Evolutionary conservation across 805 yeast genomes (phyloP).

Genomic region (Yarrowia osloensis): DNA sequence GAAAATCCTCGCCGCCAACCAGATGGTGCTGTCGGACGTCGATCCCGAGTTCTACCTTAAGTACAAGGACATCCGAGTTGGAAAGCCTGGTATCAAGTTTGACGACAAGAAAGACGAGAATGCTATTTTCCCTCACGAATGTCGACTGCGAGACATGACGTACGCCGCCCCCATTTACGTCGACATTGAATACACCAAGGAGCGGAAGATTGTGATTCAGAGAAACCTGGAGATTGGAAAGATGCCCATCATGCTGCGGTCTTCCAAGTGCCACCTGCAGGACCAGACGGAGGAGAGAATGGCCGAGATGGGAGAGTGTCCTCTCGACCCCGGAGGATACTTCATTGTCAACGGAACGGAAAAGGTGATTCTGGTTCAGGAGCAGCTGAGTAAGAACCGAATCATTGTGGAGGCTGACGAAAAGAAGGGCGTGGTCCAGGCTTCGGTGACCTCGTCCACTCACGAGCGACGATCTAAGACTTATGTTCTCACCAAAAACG

Average conservation of each 20-base stretch:
- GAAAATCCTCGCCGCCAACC: slow-evolving; percentile 90
- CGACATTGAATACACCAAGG: slow-evolving; percentile 96
- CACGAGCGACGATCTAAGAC: slow-evolving; percentile 98
- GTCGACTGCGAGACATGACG: slow-evolving; percentile 89
- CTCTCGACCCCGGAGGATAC: slow-evolving; percentile 98
- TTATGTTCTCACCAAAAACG: slow-evolving; percentile 89
- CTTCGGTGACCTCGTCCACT: slow-evolving; percentile 96
- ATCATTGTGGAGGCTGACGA: slow-evolving; percentile 98
- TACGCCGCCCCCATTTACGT: slow-evolving; percentile 95
- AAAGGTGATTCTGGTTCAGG: slow-evolving; percentile 94
- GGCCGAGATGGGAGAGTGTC: slow-evolving; percentile 92
- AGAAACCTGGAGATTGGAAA: slow-evolving; percentile 92
- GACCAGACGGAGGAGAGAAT: slow-evolving; percentile 77
- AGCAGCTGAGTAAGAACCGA: slow-evolving; percentile 94
- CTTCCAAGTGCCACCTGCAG: slow-evolving; percentile 84
- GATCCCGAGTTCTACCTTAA: slow-evolving; percentile 96
- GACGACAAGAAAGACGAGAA: slow-evolving; percentile 36
- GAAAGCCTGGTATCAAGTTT: slow-evolving; percentile 48
- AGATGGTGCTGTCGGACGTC: slow-evolving; percentile 84
- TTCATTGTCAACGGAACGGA: slow-evolving; percentile 98
- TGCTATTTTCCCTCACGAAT: slow-evolving; percentile 75
- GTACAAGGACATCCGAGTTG: slow-evolving; percentile 90
- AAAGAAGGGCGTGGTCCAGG: slow-evolving; percentile 90
- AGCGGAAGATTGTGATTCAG: slow-evolving; percentile 86
- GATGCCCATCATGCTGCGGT: slow-evolving; percentile 98